Evolutionary conservation across 148 eudicot species (phyloP).

Genomic region (Rhododendron ovatum): DNA sequence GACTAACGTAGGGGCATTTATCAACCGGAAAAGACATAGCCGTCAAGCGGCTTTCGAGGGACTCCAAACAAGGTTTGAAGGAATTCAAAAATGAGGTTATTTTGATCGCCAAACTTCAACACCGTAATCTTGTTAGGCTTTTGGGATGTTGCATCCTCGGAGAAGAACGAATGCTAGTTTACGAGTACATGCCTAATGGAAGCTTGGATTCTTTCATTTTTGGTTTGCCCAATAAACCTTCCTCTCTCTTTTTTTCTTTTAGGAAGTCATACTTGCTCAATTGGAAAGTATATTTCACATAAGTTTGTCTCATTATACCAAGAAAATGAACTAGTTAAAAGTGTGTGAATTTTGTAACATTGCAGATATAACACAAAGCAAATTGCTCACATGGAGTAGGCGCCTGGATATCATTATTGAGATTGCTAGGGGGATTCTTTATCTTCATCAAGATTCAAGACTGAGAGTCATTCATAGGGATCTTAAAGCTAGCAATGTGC

Average conservation of each 20-base stretch:
- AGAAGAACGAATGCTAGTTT: neutral
- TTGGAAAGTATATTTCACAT: too few relatives aligned
- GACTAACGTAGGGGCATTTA: too few relatives aligned
- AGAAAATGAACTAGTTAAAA: neutral
- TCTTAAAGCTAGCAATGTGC: slow-evolving; percentile 14
- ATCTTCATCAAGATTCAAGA: too few relatives aligned
- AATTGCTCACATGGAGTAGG: too few relatives aligned
- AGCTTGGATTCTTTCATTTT: neutral
- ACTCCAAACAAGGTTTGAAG: neutral
- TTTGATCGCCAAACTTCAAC: neutral
- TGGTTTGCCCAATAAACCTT: neutral
- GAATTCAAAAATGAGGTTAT: neutral
- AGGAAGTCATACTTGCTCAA: neutral
- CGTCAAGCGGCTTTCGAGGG: too few relatives aligned
- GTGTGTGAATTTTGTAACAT: neutral
- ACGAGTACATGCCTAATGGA: neutral
- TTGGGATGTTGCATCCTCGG: neutral
- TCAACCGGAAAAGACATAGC: too few relatives aligned
- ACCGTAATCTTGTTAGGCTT: neutral
- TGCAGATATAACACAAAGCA: neutral
- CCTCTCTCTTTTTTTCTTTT: neutral
- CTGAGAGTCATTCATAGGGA: neutral
- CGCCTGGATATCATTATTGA: too few relatives aligned
- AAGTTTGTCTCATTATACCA: neutral
- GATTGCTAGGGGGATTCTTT: too few relatives aligned